Evolutionary conservation across 1,284 basidiomycete genomes (phyloP).

Genomic region (Naganishia sp.): DNA sequence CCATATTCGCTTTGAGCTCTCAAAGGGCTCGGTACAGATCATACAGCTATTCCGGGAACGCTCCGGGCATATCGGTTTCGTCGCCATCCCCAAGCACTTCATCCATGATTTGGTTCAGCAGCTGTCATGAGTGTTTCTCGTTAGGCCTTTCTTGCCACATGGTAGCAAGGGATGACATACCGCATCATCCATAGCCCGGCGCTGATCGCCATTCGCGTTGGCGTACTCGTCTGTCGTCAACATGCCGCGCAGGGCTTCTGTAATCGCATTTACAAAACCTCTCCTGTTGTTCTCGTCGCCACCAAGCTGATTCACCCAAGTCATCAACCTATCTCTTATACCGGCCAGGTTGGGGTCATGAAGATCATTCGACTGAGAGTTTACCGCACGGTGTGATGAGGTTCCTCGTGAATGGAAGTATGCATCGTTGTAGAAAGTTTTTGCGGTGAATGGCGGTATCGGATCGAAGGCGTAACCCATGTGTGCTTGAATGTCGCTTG

Average conservation of each 20-base stretch:
- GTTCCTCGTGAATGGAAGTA: conserved; percentile 62
- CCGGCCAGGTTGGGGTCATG: conserved; percentile 25
- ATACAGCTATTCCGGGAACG: conserved; percentile 8
- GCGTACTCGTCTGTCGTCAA: conserved; percentile 28
- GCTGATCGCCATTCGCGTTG: conserved; percentile 13
- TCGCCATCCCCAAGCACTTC: conserved; percentile 20
- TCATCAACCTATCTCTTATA: conserved; percentile 24
- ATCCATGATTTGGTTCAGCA: conserved; percentile 26
- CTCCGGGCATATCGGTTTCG: conserved; percentile 22
- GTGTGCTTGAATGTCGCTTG: conserved; percentile 57
- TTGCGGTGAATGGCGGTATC: conserved; percentile 65
- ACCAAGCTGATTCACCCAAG: conserved; percentile 24
- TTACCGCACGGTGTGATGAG: conserved; percentile 6
- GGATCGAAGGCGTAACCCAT: conserved; percentile 73
- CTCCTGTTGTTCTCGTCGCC: conserved; percentile 24
- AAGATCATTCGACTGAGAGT: conserved; percentile 1
- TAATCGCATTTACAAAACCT: conserved; percentile 22
- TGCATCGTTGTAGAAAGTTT: conserved; percentile 64
- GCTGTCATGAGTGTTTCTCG: background rate
- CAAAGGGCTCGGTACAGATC: background rate
- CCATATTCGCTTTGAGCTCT: too few relatives aligned
- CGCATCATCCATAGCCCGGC: conserved; percentile 18
- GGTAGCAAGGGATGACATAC: background rate
- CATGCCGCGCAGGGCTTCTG: conserved; percentile 23
- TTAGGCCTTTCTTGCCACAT: background rate